Evolutionary conservation across 164 flowering plant genomes (phyloP).

Genomic region (Saururus chinensis): DNA sequence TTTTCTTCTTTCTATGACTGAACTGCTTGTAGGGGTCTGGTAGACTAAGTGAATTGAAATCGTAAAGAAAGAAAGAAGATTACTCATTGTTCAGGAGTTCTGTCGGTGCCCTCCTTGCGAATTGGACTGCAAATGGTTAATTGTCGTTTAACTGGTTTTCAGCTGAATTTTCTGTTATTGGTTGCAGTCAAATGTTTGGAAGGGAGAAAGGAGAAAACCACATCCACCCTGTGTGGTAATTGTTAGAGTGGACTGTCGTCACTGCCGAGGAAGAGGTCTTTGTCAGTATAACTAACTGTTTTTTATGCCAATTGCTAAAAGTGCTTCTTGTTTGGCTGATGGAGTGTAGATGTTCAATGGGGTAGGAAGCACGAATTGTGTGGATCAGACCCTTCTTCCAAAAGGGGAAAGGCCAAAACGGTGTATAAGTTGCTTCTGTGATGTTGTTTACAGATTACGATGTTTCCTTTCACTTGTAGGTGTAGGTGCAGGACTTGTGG

Average conservation of each 20-base stretch:
- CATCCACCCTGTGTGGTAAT: slow-evolving; percentile 40
- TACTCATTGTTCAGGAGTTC: too few species aligned
- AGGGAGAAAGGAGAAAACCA: slow-evolving; percentile 34
- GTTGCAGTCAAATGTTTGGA: slow-evolving; percentile 64
- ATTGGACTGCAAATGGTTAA: too few species aligned
- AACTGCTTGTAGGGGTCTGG: too few species aligned
- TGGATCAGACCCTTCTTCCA: slow-evolving; percentile 60
- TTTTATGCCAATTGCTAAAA: too few species aligned
- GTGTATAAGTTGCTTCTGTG: slow-evolving; percentile 22
- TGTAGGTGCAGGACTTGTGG: slow-evolving; percentile 77
- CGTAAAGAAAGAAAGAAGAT: too few species aligned
- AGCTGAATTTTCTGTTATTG: background rate
- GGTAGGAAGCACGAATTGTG: slow-evolving; percentile 62
- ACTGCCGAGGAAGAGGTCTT: slow-evolving; percentile 68
- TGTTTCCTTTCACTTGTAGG: too few species aligned
- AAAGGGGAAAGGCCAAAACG: slow-evolving; percentile 94
- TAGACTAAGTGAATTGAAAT: too few species aligned
- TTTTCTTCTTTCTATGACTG: background rate
- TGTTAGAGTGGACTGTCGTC: slow-evolving; percentile 57
- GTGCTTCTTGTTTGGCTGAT: too few species aligned
- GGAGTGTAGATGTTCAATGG: background rate
- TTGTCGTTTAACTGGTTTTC: background rate
- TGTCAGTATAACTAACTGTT: background rate
- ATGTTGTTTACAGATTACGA: background rate
- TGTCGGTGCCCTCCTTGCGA: too few species aligned